Base-by-base conservation (phyloP, 768 basidiomycete species). In the Lentinula raphanica region DNA sequence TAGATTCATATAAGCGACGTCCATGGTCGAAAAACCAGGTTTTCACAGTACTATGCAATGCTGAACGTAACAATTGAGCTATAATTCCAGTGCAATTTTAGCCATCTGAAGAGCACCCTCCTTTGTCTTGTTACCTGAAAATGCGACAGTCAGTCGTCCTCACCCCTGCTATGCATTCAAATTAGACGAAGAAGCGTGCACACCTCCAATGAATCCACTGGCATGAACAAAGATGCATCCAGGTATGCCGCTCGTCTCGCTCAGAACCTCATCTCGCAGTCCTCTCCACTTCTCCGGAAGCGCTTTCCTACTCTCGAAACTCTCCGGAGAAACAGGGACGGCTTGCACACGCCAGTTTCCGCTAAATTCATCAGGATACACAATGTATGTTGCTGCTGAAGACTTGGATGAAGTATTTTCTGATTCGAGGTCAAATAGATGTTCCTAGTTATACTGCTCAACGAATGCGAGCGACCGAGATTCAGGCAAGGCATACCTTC, bases 251-350 rank as follows among this genome's bases (percentile, higher is more conserved):
- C 84, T 84, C 6, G 82, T 72, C 62, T 81, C 73, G 48, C 87
- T 89, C 39, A 99, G 75, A 45, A 81, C 80, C 9, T 91, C 89
- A 69, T 98, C 96, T 48, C 97, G 79, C 38, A 94, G 72, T 5
- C 97, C 97, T 60, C 95, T 81, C 97, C 97, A 99, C 61, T 79
- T 77, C 67, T 97, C 94, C 1, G 97, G 97, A 39, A 99, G 76
- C 1, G 94, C 86, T 72, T 96, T 97, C 29, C 96, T 82, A 70
- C 88, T 94, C 67, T 87, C 83, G 64, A 98, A 99, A 67, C 88
- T 91, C 63, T 91, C 90, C 1, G 90, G 76, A 0, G 85, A 77
- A 48, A 86, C 71, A 5, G 96, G 88, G 17, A 99, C 90, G 6
- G 96, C 95, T 68, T 98, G 96, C 45, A 99, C 74, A 40, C 97